Evolutionary conservation across 2,329 filamentous ascomycete genomes (phyloP).

Genomic region (Penicillium rolfsii): DNA sequence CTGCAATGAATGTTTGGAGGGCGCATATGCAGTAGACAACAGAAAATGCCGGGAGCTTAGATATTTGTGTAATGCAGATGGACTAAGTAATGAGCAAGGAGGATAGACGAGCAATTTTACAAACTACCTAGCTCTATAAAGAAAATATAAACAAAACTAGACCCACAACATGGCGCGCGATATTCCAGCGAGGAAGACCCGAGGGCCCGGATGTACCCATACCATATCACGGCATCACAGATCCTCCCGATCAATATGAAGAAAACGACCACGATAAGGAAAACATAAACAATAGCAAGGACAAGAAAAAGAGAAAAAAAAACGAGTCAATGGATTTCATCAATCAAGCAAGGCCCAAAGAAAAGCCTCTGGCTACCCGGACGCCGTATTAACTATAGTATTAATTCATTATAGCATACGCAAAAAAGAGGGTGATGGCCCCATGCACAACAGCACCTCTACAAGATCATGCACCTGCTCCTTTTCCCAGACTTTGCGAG

Average conservation of each 20-base stretch:
- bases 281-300: slow-evolving; percentile 8
- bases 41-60: not conserved
- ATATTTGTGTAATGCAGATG: no score
- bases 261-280: not conserved
- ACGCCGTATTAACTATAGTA: slow-evolving; percentile 46
- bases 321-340: slow-evolving; percentile 35
- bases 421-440: slow-evolving; percentile 23
- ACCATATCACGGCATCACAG: not conserved
- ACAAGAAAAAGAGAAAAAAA: slow-evolving; percentile 19
- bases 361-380: slow-evolving; percentile 35
- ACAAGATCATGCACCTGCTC: slow-evolving; percentile 53
- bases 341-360: slow-evolving; percentile 27
- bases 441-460: slow-evolving; percentile 29
- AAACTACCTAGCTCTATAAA: slow-evolving; percentile 1
- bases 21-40: not conserved
- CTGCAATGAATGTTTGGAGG: not conserved
- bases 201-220: not conserved
- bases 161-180: not conserved
- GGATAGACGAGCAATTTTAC: not conserved
- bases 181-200: not conserved
- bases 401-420: slow-evolving; percentile 40
- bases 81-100: not conserved
- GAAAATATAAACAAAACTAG: not conserved
- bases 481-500: slow-evolving; percentile 48
- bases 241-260: not conserved